Conservation (phyloP, 2,329 filamentous ascomycete genomes). For the Onygenales sp. region DNA sequence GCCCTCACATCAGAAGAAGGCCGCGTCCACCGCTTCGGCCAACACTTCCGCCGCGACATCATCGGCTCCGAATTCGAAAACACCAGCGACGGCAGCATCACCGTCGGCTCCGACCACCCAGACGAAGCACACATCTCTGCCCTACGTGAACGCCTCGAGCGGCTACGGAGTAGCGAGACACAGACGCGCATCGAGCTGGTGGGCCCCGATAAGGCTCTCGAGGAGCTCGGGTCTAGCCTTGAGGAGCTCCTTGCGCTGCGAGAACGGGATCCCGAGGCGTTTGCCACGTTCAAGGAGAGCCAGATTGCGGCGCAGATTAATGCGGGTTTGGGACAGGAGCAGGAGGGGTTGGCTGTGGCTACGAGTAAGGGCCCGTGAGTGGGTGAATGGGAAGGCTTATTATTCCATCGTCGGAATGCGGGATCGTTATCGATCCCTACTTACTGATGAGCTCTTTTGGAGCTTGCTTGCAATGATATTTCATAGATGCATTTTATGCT, state of each 20-base stretch:
- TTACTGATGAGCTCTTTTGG: too few species aligned
- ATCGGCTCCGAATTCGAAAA: slow-evolving; percentile 38
- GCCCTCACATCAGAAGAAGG: slow-evolving; percentile 61
- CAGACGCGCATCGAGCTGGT: slow-evolving; percentile 29
- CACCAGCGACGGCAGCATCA: neutral
- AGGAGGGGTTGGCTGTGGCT: neutral
- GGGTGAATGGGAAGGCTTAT: too few species aligned
- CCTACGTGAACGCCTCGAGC: slow-evolving; percentile 34
- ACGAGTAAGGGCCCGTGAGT: too few species aligned
- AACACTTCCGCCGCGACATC: slow-evolving; percentile 56
- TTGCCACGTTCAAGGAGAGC: slow-evolving; percentile 34
- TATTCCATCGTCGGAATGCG: too few species aligned
- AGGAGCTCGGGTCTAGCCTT: slow-evolving; percentile 35
- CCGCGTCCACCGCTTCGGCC: slow-evolving; percentile 58
- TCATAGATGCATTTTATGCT: too few species aligned
- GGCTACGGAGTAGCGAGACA: slow-evolving; percentile 33
- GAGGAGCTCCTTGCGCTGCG: slow-evolving; percentile 36
- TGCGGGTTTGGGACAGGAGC: slow-evolving; percentile 22
- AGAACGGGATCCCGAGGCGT: slow-evolving; percentile 34
- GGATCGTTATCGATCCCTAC: too few species aligned
- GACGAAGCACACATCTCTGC: slow-evolving; percentile 38
- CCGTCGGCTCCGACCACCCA: slow-evolving; percentile 21
- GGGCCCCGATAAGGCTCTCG: slow-evolving; percentile 30
- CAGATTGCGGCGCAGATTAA: slow-evolving; percentile 40
- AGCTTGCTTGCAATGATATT: too few species aligned